A percentile compares a stretch with the other conserved stretches of the same genome.
phyloP scores from a whole-genome alignment of 2,329 filamentous ascomycete genomes.

The Periconia sp. region DNA sequence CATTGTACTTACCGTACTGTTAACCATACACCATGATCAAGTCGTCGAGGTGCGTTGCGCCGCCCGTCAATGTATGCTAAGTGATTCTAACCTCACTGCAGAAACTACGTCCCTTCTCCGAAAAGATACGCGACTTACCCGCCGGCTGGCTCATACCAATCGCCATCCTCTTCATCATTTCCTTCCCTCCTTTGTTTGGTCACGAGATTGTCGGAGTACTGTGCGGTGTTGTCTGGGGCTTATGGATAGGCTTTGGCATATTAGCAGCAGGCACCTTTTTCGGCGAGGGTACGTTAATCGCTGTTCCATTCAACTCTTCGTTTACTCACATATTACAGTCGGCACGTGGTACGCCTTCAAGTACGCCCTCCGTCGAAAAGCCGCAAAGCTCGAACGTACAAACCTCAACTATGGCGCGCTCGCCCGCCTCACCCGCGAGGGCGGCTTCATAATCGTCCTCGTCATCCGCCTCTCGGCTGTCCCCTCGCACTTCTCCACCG shows the following conservation, averaged over 20 bases:
- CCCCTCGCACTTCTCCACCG: conserved; percentile 42
- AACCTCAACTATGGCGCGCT: conserved; percentile 45
- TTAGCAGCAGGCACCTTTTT: conserved; percentile 43
- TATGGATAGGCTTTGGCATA: conserved; percentile 43
- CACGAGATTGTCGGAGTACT: conserved; percentile 41
- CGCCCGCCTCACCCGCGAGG: conserved; percentile 42
- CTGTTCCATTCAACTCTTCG: not conserved
- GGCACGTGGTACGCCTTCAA: conserved; percentile 46
- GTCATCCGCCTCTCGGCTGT: conserved; percentile 43
- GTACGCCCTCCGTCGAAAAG: conserved; percentile 34
- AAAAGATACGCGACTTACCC: conserved; percentile 41
- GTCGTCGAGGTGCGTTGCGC: conserved; percentile 34
- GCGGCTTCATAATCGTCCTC: conserved; percentile 42
- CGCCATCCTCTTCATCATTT: conserved; percentile 40
- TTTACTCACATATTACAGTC: conserved; percentile 27
- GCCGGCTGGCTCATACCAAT: conserved; percentile 44
- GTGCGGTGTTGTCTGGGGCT: conserved; percentile 43
- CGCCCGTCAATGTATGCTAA: too few species aligned
- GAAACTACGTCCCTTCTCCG: conserved; percentile 42
- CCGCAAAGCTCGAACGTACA: conserved; percentile 39
- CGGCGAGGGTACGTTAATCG: conserved; percentile 34
- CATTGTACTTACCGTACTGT: conserved; percentile 31
- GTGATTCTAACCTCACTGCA: too few species aligned
- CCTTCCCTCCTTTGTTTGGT: conserved; percentile 43
- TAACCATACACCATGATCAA: conserved; percentile 37